Conservation (phyloP, 495 filamentous ascomycete species). For the Jackrogersella minutella region DNA sequence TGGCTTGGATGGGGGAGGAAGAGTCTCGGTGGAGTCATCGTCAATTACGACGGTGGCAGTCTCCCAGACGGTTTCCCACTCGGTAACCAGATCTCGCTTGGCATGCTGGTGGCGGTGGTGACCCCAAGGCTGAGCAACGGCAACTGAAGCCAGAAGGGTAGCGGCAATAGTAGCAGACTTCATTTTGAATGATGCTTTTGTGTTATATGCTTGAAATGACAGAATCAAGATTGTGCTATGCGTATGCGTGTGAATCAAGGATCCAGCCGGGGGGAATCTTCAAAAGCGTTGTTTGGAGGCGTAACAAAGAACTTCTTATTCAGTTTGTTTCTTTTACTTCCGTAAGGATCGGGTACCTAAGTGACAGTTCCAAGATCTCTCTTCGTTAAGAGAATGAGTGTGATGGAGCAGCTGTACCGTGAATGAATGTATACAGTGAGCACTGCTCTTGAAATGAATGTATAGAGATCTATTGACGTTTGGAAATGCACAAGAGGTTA, state of each 20-base stretch:
- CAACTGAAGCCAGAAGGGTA: constrained; percentile 54
- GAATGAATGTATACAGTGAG: constrained; percentile 52
- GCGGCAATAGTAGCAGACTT: constrained; percentile 54
- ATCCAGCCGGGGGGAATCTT: constrained; percentile 37
- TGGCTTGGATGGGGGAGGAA: constrained; percentile 43
- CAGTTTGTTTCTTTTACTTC: constrained; percentile 17
- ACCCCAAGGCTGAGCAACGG: constrained; percentile 54
- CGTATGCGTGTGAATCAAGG: constrained; percentile 19
- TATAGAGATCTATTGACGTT: constrained; percentile 35
- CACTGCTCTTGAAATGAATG: constrained; percentile 53
- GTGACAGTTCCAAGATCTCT: constrained; percentile 12
- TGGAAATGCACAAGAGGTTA: constrained; percentile 37
- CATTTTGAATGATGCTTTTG: constrained; percentile 49
- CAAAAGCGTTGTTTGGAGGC: constrained; percentile 17
- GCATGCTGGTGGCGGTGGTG: constrained; percentile 52
- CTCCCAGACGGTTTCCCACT: constrained; percentile 57
- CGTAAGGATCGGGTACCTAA: constrained; percentile 15
- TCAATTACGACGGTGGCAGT: constrained; percentile 58
- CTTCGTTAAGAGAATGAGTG: constrained; percentile 38
- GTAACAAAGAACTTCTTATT: constrained; percentile 23
- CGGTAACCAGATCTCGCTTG: constrained; percentile 55
- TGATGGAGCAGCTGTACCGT: constrained; percentile 35
- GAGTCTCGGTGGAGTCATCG: constrained; percentile 50
- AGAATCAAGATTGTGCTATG: constrained; percentile 14
- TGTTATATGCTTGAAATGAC: constrained; percentile 19